phyloP scores from a whole-genome alignment of 176 grass and related monocot genomes.

The Calamus simplicifolius region DNA sequence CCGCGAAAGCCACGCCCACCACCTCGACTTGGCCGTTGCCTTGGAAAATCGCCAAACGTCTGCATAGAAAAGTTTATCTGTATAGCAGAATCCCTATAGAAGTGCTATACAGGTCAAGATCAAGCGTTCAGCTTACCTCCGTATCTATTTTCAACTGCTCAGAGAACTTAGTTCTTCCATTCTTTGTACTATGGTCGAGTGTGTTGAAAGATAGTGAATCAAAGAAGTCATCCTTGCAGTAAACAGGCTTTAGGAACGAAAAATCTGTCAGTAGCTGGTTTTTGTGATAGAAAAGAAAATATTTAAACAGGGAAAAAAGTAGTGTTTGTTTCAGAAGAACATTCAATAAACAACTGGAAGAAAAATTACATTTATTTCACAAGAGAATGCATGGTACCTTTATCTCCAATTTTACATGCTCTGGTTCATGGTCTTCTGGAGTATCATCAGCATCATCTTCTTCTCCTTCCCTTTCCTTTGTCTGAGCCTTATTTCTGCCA shows the following conservation, averaged over 20 bases:
- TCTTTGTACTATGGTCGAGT: slow-evolving; percentile 43
- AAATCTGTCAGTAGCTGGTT: slow-evolving; percentile 1
- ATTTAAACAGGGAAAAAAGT: neutral
- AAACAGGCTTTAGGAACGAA: slow-evolving; percentile 45
- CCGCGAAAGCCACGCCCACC: slow-evolving; percentile 55
- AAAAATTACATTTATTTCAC: too few relatives aligned
- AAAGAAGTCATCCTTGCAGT: slow-evolving; percentile 93
- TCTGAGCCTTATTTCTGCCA: slow-evolving; percentile 60
- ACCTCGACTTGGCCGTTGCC: slow-evolving; percentile 52
- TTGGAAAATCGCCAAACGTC: slow-evolving; percentile 83
- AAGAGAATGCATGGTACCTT: slow-evolving; percentile 27
- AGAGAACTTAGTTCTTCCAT: slow-evolving; percentile 72
- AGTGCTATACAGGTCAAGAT: too few relatives aligned
- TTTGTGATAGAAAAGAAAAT: neutral
- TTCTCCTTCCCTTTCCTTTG: slow-evolving; percentile 25
- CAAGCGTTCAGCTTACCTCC: slow-evolving; percentile 34
- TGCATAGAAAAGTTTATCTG: slow-evolving; percentile 9
- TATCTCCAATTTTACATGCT: slow-evolving; percentile 12
- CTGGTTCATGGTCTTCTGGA: slow-evolving; percentile 41
- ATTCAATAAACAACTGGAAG: too few relatives aligned
- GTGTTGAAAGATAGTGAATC: slow-evolving; percentile 83
- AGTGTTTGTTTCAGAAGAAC: neutral
- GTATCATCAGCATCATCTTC: slow-evolving; percentile 49
- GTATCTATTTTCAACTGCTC: slow-evolving; percentile 86
- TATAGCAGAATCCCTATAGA: too few relatives aligned